Evolutionary conservation across 2,329 filamentous ascomycete genomes (phyloP).

Genomic region (Venturiaceae sp.): DNA sequence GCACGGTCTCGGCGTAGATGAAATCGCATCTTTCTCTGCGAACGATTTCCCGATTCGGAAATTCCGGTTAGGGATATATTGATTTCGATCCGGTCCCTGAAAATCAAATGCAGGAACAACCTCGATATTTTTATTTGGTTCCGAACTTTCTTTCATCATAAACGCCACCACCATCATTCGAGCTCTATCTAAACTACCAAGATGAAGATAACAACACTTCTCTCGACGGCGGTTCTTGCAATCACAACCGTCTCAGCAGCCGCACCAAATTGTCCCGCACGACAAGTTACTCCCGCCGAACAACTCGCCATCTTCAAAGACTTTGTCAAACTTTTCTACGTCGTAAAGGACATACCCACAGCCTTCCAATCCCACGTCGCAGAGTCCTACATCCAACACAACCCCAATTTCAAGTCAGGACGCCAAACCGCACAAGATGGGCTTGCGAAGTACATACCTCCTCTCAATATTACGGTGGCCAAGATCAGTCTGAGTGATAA

Average conservation of each 20-base stretch:
- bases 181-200: no score
- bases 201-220: no score
- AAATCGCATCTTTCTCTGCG: no score
- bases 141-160: no score
- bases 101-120: no score
- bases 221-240: neutral
- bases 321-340: neutral
- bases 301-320: conserved; percentile 3
- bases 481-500: neutral
- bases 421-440: neutral
- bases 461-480: neutral
- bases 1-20: no score
- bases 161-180: no score
- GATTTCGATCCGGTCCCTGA: no score
- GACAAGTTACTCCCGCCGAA: neutral
- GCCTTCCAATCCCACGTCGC: conserved; percentile 1
- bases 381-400: conserved; percentile 6
- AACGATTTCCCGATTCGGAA: no score
- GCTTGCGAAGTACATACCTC: neutral
- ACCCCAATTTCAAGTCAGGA: neutral
- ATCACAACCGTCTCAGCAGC: neutral
- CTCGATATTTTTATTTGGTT: no score
- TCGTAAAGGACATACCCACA: neutral
- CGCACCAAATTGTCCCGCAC: neutral
- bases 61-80: no score